A percentile compares a stretch with the other conserved stretches of the same genome.
Evolutionary conservation across 2,329 filamentous ascomycete genomes (phyloP).

Genomic region (Trichoderma hamatum): DNA sequence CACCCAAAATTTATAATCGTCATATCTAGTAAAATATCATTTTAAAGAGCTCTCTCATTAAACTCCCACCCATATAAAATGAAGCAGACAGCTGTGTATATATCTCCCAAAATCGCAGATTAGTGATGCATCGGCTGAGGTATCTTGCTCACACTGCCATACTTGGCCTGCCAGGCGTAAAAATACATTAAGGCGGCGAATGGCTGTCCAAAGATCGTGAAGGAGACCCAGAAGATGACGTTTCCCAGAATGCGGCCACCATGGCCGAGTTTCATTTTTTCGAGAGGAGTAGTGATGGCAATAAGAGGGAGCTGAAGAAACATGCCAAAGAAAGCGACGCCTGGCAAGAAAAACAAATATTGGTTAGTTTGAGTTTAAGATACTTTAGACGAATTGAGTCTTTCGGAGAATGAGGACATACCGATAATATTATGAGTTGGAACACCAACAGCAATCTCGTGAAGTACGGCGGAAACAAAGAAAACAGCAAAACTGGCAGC

Average conservation of each 20-base stretch:
- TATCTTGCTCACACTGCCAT: conserved; percentile 72
- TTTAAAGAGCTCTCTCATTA: background rate
- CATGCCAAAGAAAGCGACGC: conserved; percentile 94
- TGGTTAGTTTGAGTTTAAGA: conserved; percentile 8
- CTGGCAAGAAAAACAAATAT: conserved; percentile 45
- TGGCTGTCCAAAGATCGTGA: conserved; percentile 93
- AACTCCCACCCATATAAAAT: background rate
- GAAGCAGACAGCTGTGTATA: background rate
- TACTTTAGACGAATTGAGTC: background rate
- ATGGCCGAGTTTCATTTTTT: conserved; percentile 71
- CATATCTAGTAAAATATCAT: background rate
- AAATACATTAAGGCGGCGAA: conserved; percentile 92
- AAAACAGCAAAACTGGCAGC: conserved; percentile 82
- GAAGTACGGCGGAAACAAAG: conserved; percentile 81
- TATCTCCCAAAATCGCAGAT: background rate
- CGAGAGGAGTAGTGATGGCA: conserved; percentile 73
- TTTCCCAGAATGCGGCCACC: conserved; percentile 84
- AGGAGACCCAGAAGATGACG: conserved; percentile 93
- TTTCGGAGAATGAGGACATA: conserved; percentile 43
- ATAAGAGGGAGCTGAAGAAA: conserved; percentile 90
- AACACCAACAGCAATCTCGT: conserved; percentile 90
- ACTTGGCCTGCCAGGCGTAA: conserved; percentile 98
- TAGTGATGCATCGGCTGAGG: conserved; percentile 3
- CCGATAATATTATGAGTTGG: conserved; percentile 93
- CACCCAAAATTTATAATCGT: background rate